These are phyloP conservation scores for Arxiozyma bovina DNA, from an alignment of 1,139 yeast species.

Conservation along the genomic window DNA sequence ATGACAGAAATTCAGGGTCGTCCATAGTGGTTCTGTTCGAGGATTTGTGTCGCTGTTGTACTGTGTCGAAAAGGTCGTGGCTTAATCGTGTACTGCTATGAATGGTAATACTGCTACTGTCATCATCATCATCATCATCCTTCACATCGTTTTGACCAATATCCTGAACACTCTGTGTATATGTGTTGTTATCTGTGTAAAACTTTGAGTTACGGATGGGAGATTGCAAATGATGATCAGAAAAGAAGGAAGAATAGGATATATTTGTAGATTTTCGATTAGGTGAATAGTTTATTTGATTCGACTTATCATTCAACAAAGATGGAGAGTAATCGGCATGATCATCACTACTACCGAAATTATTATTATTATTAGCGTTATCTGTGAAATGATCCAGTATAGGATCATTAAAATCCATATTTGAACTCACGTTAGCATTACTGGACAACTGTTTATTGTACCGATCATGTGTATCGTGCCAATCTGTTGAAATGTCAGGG, in stretches of 20 bases:
- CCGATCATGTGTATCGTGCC: not conserved
- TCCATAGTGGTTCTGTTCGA: constrained; percentile 7
- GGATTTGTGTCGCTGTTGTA: constrained; percentile 7
- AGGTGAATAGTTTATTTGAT: not conserved
- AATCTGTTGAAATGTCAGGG: not conserved
- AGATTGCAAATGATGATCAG: not conserved
- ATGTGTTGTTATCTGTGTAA: not conserved
- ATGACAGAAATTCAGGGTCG: constrained; percentile 1
- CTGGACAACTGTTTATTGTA: not conserved
- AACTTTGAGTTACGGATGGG: constrained; percentile 14
- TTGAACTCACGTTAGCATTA: not conserved
- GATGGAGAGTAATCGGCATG: too few species aligned
- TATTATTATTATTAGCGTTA: too few species aligned
- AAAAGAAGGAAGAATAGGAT: not conserved
- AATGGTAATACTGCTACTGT: not conserved
- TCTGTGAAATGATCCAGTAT: too few species aligned
- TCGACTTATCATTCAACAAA: not conserved
- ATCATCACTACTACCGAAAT: too few species aligned
- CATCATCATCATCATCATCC: not conserved
- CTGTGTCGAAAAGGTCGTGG: constrained; percentile 7
- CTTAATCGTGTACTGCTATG: not conserved
- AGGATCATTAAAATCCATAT: not conserved
- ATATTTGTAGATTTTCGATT: not conserved
- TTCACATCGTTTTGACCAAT: not conserved
- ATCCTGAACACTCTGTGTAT: not conserved